Evolutionary conservation across 2,329 filamentous ascomycete genomes (phyloP).

Genomic region (Aspergillus novoparasiticus): DNA sequence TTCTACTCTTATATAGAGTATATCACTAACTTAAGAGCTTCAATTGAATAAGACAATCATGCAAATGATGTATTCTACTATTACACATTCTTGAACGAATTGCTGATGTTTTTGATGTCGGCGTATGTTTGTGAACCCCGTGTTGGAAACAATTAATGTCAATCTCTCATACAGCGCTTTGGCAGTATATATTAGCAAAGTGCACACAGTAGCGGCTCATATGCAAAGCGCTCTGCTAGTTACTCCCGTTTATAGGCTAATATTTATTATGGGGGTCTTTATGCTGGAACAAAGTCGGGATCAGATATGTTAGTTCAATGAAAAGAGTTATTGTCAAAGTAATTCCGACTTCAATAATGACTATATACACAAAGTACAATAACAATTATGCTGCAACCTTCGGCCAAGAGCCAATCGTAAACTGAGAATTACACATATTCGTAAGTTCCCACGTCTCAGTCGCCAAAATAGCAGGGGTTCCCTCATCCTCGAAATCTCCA

Average conservation of each 20-base stretch:
- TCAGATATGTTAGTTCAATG: not conserved
- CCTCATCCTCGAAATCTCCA: conserved; percentile 53
- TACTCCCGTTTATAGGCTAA: too few species aligned
- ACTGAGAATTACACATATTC: conserved; percentile 66
- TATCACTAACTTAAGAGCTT: too few species aligned
- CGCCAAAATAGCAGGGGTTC: conserved; percentile 32
- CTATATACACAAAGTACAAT: not conserved
- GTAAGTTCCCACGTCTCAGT: conserved; percentile 69
- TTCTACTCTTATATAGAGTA: too few species aligned
- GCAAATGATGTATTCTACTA: too few species aligned
- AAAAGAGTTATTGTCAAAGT: not conserved
- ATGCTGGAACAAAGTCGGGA: fast-evolving
- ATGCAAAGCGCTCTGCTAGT: not conserved
- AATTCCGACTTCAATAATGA: not conserved
- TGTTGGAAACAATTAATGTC: too few species aligned
- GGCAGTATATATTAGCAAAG: too few species aligned
- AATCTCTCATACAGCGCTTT: too few species aligned
- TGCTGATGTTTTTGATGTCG: too few species aligned
- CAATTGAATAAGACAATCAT: too few species aligned
- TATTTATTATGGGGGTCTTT: not conserved
- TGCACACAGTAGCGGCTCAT: too few species aligned
- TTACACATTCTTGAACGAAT: too few species aligned
- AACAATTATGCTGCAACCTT: conserved; percentile 2
- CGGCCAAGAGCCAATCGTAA: conserved; percentile 52
- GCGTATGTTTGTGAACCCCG: too few species aligned